Percentiles rank a stretch among this genome's conserved stretches.
phyloP scores from a whole-genome alignment of 2,329 filamentous ascomycete species.

The Aspergillus piperis region DNA sequence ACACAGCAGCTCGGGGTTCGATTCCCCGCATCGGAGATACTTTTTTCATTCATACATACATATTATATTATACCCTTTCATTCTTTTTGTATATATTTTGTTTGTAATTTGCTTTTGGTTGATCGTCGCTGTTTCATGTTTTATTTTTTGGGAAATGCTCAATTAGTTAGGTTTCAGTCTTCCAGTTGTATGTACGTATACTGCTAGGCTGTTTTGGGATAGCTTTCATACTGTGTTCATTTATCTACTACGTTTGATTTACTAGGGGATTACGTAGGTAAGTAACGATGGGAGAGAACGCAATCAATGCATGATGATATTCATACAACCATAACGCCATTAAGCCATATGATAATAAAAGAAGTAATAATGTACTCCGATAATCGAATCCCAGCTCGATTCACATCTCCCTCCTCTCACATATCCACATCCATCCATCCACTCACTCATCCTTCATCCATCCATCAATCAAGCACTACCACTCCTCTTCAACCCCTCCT shows the following conservation, averaged over 20 bases:
- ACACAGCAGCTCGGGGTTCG: slow-evolving; percentile 31
- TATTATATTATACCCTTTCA: too few species aligned
- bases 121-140: background rate
- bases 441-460: background rate
- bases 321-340: slow-evolving; percentile 3
- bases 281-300: background rate
- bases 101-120: too few species aligned
- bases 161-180: background rate
- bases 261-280: too few species aligned
- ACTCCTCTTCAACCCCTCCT: slow-evolving; percentile 61
- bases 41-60: background rate
- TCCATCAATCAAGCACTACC: background rate
- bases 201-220: background rate
- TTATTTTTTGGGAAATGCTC: too few species aligned
- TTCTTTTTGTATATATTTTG: background rate
- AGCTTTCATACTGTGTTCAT: background rate
- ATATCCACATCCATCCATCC: background rate
- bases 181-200: background rate
- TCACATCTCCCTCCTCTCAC: background rate
- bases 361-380: slow-evolving; percentile 4
- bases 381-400: background rate
- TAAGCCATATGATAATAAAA: background rate
- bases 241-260: too few species aligned
- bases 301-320: background rate
- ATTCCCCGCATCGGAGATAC: slow-evolving; percentile 26